Evolutionary conservation across 371 early-diverging fungal species (phyloP).

Genomic region (Saksenaea oblongispora): DNA sequence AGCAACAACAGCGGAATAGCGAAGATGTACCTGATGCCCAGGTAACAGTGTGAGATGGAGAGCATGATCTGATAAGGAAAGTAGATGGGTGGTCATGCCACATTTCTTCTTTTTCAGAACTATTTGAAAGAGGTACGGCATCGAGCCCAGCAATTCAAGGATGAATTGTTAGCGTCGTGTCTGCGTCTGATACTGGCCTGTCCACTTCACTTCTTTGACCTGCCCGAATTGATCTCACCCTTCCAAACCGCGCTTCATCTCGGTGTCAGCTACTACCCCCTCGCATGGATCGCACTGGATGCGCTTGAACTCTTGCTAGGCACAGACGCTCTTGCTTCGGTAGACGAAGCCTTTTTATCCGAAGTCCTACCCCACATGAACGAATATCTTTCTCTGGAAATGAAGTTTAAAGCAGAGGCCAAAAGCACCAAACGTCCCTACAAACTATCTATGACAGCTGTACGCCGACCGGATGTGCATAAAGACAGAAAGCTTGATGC

Average conservation of each 20-base stretch:
- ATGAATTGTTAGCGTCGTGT: constrained; percentile 75
- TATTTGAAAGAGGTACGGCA: constrained; percentile 65
- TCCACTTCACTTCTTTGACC: constrained; percentile 61
- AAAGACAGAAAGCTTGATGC: constrained; percentile 18
- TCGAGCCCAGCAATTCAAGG: constrained; percentile 70
- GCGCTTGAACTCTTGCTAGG: constrained; percentile 62
- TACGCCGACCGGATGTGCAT: constrained; percentile 17
- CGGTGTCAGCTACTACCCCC: constrained; percentile 69
- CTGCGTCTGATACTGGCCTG: constrained; percentile 63
- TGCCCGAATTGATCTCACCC: constrained; percentile 52
- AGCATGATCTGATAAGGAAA: background rate
- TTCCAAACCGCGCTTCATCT: constrained; percentile 64
- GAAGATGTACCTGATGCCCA: constrained; percentile 3
- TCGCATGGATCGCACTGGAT: constrained; percentile 66
- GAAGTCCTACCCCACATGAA: constrained; percentile 62
- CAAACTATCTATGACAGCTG: constrained; percentile 14
- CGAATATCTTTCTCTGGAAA: constrained; percentile 67
- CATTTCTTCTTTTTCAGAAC: constrained; percentile 46
- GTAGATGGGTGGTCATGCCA: constrained; percentile 21
- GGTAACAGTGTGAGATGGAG: background rate
- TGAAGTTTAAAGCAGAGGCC: constrained; percentile 22
- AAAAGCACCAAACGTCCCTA: constrained; percentile 15
- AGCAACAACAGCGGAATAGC: background rate
- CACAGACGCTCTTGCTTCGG: constrained; percentile 21
- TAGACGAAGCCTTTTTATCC: constrained; percentile 12